Evolutionary conservation across 2,329 filamentous ascomycete species (phyloP).

Genomic region (Pestalotiopsis sp.): DNA sequence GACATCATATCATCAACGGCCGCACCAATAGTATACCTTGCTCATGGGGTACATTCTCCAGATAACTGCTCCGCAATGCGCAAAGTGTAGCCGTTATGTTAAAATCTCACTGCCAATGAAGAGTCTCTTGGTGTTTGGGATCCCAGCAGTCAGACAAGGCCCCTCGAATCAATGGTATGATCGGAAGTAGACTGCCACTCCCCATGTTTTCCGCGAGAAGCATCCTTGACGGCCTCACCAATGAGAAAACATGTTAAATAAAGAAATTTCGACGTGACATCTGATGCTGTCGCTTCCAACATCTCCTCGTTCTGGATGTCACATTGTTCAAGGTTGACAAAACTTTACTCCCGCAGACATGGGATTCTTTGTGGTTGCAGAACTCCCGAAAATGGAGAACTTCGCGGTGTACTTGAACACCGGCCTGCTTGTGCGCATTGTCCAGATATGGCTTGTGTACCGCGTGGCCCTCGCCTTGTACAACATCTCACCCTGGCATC

Average conservation of each 20-base stretch:
- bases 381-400: background rate
- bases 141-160: background rate
- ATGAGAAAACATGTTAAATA: background rate
- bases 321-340: background rate
- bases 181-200: background rate
- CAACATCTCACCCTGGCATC: constrained; percentile 25
- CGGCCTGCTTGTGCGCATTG: background rate
- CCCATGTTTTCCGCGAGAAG: background rate
- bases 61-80: background rate
- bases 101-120: background rate
- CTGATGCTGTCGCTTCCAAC: background rate
- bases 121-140: background rate
- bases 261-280: background rate
- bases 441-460: constrained; percentile 17
- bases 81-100: background rate
- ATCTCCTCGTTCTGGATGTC: background rate
- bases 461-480: constrained; percentile 19
- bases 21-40: background rate
- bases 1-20: background rate
- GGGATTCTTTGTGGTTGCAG: background rate
- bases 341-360: background rate
- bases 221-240: background rate
- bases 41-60: background rate
- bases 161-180: background rate
- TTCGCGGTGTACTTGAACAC: background rate